A percentile compares a stretch with the other conserved stretches of the same genome.
Conservation (phyloP, 805 yeast species). For the Kodamaea nitidulidarum region DNA sequence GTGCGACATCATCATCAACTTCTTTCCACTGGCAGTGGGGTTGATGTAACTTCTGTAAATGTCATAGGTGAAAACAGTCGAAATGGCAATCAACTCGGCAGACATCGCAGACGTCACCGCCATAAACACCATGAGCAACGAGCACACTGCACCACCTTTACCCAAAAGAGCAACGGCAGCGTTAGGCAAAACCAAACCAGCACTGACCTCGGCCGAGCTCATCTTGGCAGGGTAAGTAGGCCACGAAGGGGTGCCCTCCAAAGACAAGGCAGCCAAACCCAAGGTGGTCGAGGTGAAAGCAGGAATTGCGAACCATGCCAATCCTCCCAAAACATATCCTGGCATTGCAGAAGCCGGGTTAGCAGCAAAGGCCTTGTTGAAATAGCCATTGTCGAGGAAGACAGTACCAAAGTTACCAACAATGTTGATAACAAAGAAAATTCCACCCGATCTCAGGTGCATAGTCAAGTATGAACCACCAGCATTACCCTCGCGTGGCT, state of each 20-base stretch:
- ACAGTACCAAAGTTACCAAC: constrained; percentile 91
- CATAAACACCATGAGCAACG: constrained; percentile 77
- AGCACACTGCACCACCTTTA: constrained; percentile 82
- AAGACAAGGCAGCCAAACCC: constrained; percentile 80
- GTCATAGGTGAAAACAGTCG: constrained; percentile 83
- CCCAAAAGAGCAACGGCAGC: constrained; percentile 86
- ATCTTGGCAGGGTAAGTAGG: constrained; percentile 74
- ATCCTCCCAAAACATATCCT: constrained; percentile 83
- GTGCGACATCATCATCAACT: constrained; percentile 67
- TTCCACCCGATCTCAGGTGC: constrained; percentile 81
- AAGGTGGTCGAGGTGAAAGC: constrained; percentile 75
- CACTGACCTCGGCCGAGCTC: constrained; percentile 63
- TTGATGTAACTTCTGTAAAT: constrained; percentile 76
- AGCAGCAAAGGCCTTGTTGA: constrained; percentile 86
- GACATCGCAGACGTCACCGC: constrained; percentile 92
- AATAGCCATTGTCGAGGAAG: constrained; percentile 81
- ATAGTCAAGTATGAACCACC: constrained; percentile 86
- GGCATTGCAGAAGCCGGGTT: constrained; percentile 81
- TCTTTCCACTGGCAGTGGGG: constrained; percentile 73
- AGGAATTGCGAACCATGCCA: constrained; percentile 91
- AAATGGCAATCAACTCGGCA: constrained; percentile 84
- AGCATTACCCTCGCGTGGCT: constrained; percentile 76
- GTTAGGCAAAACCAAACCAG: constrained; percentile 76
- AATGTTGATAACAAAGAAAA: constrained; percentile 79
- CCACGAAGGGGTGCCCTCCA: constrained; percentile 66